Conservation (phyloP, 148 eudicot species). For the Tetragonia tetragonoides region DNA sequence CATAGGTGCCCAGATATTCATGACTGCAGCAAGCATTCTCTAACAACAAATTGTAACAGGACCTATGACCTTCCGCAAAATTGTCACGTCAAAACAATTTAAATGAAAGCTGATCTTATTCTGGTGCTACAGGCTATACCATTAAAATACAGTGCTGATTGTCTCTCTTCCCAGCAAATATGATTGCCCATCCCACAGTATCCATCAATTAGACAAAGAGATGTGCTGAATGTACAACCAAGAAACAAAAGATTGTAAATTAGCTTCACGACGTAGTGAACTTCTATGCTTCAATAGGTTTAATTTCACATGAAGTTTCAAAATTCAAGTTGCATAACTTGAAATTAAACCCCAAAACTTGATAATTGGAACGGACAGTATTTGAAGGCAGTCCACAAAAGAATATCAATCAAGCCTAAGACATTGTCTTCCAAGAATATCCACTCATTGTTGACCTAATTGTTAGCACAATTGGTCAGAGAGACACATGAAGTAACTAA, state of each 20-base stretch:
- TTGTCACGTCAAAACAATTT: neutral
- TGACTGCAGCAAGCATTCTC: too few relatives aligned
- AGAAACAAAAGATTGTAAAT: neutral
- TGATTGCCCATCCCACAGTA: neutral
- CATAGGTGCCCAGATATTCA: too few relatives aligned
- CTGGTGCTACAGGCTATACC: neutral
- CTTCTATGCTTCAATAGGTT: neutral
- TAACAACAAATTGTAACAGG: too few relatives aligned
- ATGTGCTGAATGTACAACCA: neutral
- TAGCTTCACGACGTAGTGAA: neutral
- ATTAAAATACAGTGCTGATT: neutral
- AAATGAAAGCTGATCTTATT: neutral
- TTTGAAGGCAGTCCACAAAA: neutral
- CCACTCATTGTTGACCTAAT: neutral
- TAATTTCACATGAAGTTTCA: neutral
- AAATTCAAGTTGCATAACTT: slow-evolving; percentile 4
- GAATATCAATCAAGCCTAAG: neutral
- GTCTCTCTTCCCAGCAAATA: neutral
- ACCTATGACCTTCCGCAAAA: neutral
- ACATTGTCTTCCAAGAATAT: neutral
- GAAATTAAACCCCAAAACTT: neutral
- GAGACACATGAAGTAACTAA: neutral
- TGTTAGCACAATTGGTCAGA: neutral
- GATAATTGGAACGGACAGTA: neutral
- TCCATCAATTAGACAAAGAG: neutral